A percentile compares a stretch with the other conserved stretches of the same genome.
Evolutionary conservation across 2,329 filamentous ascomycete genomes (phyloP).

Genomic region (Pestalotiopsis sp.): DNA sequence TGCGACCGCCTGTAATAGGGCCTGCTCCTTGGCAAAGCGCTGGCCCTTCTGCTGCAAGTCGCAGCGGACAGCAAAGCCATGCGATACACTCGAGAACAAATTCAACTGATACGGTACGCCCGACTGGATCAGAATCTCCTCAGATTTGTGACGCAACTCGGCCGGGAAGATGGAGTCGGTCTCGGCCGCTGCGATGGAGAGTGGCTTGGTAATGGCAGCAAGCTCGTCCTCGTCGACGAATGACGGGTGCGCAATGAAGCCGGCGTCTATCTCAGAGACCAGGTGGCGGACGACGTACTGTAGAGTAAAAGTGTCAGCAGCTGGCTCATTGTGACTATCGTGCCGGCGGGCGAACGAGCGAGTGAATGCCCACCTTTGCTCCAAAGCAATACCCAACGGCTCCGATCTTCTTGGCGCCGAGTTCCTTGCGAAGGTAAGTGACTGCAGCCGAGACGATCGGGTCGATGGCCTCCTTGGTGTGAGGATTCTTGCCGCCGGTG

Average conservation of each 20-base stretch:
- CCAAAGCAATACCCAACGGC: slow-evolving; percentile 5
- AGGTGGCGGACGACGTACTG: slow-evolving; percentile 4
- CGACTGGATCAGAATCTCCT: slow-evolving; percentile 55
- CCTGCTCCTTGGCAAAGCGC: slow-evolving; percentile 44
- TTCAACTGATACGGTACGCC: slow-evolving; percentile 69
- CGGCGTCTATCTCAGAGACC: not conserved
- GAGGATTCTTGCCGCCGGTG: slow-evolving; percentile 1
- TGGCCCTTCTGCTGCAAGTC: slow-evolving; percentile 55
- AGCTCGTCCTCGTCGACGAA: slow-evolving; percentile 2
- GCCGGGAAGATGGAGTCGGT: slow-evolving; percentile 59
- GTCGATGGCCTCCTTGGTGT: not conserved
- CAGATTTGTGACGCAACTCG: slow-evolving; percentile 60
- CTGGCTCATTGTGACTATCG: not conserved
- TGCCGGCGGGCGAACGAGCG: too few relatives aligned
- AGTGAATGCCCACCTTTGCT: not conserved
- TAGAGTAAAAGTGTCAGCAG: not conserved
- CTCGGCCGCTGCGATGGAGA: not conserved
- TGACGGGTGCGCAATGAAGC: not conserved
- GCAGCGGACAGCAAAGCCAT: slow-evolving; percentile 71
- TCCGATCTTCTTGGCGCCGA: not conserved
- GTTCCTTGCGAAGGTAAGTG: not conserved
- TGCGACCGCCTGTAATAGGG: slow-evolving; percentile 14
- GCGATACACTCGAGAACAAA: slow-evolving; percentile 66
- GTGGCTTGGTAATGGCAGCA: not conserved
- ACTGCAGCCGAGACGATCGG: not conserved